A percentile compares a stretch with the other conserved stretches of the same genome.
phyloP scores from a whole-genome alignment of 176 grass and related monocot species.

The Carex parvula region DNA sequence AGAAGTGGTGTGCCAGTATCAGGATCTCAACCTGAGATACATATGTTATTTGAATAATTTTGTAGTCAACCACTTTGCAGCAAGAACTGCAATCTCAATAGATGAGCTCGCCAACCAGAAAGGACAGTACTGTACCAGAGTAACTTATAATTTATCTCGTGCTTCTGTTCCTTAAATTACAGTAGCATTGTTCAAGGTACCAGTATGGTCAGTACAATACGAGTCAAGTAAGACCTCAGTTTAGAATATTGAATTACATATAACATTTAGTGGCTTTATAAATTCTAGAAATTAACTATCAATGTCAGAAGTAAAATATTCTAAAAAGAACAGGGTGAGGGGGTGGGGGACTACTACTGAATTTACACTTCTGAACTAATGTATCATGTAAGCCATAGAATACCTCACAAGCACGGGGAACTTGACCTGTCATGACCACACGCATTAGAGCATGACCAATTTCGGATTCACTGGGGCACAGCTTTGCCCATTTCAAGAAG shows the following conservation, averaged over 20 bases:
- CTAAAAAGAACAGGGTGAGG: constrained; percentile 8
- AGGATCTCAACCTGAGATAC: constrained; percentile 83
- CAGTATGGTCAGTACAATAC: neutral
- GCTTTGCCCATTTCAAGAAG: constrained; percentile 42
- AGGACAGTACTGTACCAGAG: neutral
- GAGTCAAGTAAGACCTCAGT: neutral
- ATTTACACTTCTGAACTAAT: constrained; percentile 8
- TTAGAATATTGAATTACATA: constrained; percentile 4
- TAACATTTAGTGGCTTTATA: neutral
- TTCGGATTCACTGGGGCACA: constrained; percentile 87
- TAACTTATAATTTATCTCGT: neutral
- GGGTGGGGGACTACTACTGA: neutral
- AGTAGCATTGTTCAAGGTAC: neutral
- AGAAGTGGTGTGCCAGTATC: constrained; percentile 92
- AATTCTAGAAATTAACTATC: constrained; percentile 20
- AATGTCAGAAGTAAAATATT: constrained; percentile 25
- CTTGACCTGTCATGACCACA: constrained; percentile 95
- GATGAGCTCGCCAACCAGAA: neutral
- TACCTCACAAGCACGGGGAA: constrained; percentile 97
- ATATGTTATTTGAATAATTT: constrained; percentile 5
- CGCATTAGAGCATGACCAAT: constrained; percentile 94
- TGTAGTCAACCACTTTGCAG: constrained; percentile 30
- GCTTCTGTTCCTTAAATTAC: neutral
- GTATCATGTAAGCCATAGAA: constrained; percentile 2
- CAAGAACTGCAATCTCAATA: neutral